These are phyloP conservation scores for Drechslerella dactyloides DNA, from an alignment of 2,329 filamentous ascomycete genomes.

Conservation along the genomic window DNA sequence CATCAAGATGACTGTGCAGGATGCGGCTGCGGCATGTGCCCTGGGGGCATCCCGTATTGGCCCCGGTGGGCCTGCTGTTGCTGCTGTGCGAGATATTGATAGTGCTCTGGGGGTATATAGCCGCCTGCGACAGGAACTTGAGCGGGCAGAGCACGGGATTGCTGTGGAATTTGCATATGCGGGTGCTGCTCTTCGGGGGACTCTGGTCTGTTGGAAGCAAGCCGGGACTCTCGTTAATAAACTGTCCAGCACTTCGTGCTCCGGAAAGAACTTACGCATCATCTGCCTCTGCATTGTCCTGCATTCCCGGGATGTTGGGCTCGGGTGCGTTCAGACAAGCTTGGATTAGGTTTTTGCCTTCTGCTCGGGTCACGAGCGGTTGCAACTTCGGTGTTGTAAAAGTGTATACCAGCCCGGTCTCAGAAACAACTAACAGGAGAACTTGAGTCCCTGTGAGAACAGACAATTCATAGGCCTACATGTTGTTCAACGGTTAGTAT, in stretches of 20 bases:
- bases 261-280: conserved; percentile 51
- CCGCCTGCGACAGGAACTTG: conserved; percentile 68
- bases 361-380: conserved; percentile 95
- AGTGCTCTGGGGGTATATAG: conserved; percentile 71
- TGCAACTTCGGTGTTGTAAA: conserved; percentile 98
- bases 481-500: conserved; percentile 48
- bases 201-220: conserved; percentile 67
- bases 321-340: conserved; percentile 97
- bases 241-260: neutral
- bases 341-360: conserved; percentile 99
- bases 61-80: conserved; percentile 66
- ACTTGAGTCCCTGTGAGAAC: conserved; percentile 98
- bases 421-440: conserved; percentile 91
- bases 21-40: conserved; percentile 81
- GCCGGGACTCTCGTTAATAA: neutral
- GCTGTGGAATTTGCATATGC: conserved; percentile 75
- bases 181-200: conserved; percentile 83
- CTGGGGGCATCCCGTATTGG: conserved; percentile 69
- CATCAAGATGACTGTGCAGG: conserved; percentile 72
- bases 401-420: conserved; percentile 96
- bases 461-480: conserved; percentile 96
- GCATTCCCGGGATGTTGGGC: conserved; percentile 73
- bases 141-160: conserved; percentile 66
- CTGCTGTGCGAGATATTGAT: conserved; percentile 72
- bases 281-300: conserved; percentile 76